These are phyloP conservation scores for Andrographis paniculata DNA, from an alignment of 305 asterid genomes.

Conservation along the genomic window DNA sequence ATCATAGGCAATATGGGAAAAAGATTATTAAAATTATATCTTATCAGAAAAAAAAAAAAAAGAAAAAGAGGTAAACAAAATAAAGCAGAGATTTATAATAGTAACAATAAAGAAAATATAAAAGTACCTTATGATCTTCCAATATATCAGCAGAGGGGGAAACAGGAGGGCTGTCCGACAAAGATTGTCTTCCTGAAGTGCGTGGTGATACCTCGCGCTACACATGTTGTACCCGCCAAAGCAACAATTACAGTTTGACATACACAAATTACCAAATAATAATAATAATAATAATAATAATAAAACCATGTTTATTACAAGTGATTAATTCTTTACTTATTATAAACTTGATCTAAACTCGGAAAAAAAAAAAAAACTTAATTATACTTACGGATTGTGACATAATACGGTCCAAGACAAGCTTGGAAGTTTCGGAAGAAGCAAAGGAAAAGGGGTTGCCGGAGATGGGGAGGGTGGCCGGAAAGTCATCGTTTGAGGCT, in stretches of 20 bases:
- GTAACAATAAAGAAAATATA: not conserved
- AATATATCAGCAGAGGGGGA: slow-evolving; percentile 89
- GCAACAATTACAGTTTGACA: too few relatives aligned
- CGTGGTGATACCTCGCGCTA: slow-evolving; percentile 87
- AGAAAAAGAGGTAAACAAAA: slow-evolving; percentile 84
- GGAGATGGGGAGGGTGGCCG: too few relatives aligned
- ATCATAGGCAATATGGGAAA: too few relatives aligned
- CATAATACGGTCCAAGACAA: slow-evolving; percentile 93
- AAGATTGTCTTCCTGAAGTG: slow-evolving; percentile 94
- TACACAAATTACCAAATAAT: too few relatives aligned
- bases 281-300: too few relatives aligned
- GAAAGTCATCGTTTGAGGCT: too few relatives aligned
- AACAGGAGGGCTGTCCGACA: slow-evolving; percentile 82
- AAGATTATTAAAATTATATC: too few relatives aligned
- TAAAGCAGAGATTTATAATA: not conserved
- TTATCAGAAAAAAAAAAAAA: too few relatives aligned
- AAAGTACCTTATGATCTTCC: slow-evolving; percentile 85
- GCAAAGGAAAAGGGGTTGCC: slow-evolving; percentile 90
- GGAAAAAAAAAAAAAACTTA: not conserved
- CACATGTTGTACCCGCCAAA: too few relatives aligned
- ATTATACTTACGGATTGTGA: slow-evolving; percentile 72
- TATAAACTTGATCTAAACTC: not conserved
- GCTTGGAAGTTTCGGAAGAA: slow-evolving; percentile 77
- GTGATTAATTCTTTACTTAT: too few relatives aligned
- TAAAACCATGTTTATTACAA: too few relatives aligned